These are phyloP conservation scores for Syzygium grande DNA, from an alignment of 345 rosid species.

Conservation along the genomic window DNA sequence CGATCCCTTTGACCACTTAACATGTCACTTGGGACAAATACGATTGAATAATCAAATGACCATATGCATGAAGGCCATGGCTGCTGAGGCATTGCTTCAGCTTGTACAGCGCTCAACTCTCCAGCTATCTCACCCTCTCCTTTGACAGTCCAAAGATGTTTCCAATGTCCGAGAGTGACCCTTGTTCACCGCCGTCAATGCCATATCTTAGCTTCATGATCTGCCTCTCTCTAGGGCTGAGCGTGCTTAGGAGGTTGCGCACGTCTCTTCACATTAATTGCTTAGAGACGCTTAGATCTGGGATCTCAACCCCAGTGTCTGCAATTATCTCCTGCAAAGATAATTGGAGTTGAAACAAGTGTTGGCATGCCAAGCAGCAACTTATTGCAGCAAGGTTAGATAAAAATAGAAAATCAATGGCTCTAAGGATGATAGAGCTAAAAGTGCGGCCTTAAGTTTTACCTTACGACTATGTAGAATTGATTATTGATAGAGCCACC, in stretches of 20 bases:
- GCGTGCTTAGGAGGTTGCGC: conserved; percentile 41
- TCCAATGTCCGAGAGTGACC: conserved; percentile 64
- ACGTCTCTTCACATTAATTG: conserved; percentile 67
- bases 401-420: background rate
- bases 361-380: background rate
- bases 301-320: conserved; percentile 56
- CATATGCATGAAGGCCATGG: conserved; percentile 55
- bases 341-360: background rate
- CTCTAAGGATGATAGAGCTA: background rate
- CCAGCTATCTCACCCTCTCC: conserved; percentile 79
- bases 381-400: background rate
- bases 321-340: conserved; percentile 61
- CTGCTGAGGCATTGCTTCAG: conserved; percentile 51
- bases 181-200: conserved; percentile 50
- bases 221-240: conserved; percentile 60
- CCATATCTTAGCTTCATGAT: conserved; percentile 77
- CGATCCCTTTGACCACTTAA: background rate
- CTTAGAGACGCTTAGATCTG: conserved; percentile 44
- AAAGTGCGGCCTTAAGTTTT: background rate
- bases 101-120: conserved; percentile 63
- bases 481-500: background rate
- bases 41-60: conserved; percentile 42
- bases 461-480: background rate
- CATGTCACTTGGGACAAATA: background rate
- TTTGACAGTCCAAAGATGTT: conserved; percentile 47